phyloP scores from a whole-genome alignment of 257 asterid species.

The Solanum etuberosum region DNA sequence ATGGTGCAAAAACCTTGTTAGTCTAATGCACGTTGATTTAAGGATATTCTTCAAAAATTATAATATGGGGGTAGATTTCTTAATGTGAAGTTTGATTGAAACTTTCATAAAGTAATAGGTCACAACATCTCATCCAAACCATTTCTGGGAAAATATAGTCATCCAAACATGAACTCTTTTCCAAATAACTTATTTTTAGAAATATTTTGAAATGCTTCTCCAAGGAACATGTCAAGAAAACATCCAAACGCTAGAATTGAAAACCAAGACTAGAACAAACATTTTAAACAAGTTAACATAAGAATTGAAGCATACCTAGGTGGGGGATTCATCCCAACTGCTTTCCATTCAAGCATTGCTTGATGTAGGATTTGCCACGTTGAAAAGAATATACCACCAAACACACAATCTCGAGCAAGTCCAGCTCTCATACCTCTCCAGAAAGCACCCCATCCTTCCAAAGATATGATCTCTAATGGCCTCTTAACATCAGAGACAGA shows the following conservation, averaged over 20 bases:
- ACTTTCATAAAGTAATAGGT: neutral
- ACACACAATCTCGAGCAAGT: slow-evolving; percentile 72
- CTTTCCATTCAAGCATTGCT: slow-evolving; percentile 82
- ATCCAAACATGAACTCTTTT: neutral
- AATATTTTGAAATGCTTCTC: neutral
- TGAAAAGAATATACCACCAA: slow-evolving; percentile 79
- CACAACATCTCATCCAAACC: neutral
- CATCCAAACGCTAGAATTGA: neutral
- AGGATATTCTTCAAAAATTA: neutral
- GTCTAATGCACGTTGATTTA: neutral
- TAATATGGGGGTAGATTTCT: neutral
- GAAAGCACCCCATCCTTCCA: slow-evolving; percentile 81
- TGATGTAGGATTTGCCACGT: slow-evolving; percentile 72
- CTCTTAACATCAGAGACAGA: slow-evolving; percentile 52
- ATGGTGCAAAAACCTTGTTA: neutral
- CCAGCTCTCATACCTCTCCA: slow-evolving; percentile 93
- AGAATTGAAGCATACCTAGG: slow-evolving; percentile 50
- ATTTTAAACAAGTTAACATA: neutral
- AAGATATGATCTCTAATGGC: slow-evolving; percentile 42
- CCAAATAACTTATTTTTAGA: neutral
- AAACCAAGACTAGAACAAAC: neutral
- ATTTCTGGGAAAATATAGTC: neutral
- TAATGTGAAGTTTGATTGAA: neutral
- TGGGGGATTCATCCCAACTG: slow-evolving; percentile 76
- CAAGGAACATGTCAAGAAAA: neutral